Base-by-base conservation (phyloP, 2,329 filamentous ascomycete genomes). In the Scleromitrula shiraiana region DNA sequence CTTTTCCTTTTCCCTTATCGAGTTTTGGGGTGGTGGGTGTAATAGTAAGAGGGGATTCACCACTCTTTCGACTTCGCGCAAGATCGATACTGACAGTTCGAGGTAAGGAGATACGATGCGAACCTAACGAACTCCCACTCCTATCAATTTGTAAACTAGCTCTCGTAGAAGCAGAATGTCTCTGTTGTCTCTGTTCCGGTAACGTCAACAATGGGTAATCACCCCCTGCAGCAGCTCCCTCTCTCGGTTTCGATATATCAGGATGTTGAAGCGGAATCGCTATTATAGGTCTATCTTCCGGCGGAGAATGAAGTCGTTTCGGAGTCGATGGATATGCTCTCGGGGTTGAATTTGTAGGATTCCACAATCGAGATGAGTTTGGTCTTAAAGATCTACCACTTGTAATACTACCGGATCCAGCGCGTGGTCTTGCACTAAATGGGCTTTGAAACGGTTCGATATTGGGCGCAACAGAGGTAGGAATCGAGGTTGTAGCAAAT, bases 331-430 rank as follows among this genome's bases (percentile, higher is more conserved):
- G 54, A 59, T 63, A 50, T 19, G 40, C 45, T 54, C 56, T 73
- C 33, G 76, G 78, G 40, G 78, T 75, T 65, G 76, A 72, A 60
- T 82, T 81, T 59, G 78, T 70, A 30, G 78, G 78, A 62, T 80
- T 80, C 67, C 77, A 78, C 52, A 81, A 71, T 49, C 76, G 70
- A 46, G 56, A 51, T 52, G 64, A 50, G 60, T 54, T 57, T 12
- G 56, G 56, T 46, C 60, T 56, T 50, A 55, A 56, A 50, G 46
- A 51, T 39, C 53, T 53, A 7, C 48, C 47, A 35, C 49, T 33
- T 17, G 50, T 50, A 36, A 49, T 53, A 41, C 51, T 59, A 20
- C 61, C 60, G 35, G 47, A 52, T 40, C 64, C 59, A 38, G 50
- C 54, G 23, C 44, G 23, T 46, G 57, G 57, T 23, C 56, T 54